Evolutionary conservation across 108 stramenopile genomes (phyloP).

Genomic region (Stephanodiscus minutulus): DNA sequence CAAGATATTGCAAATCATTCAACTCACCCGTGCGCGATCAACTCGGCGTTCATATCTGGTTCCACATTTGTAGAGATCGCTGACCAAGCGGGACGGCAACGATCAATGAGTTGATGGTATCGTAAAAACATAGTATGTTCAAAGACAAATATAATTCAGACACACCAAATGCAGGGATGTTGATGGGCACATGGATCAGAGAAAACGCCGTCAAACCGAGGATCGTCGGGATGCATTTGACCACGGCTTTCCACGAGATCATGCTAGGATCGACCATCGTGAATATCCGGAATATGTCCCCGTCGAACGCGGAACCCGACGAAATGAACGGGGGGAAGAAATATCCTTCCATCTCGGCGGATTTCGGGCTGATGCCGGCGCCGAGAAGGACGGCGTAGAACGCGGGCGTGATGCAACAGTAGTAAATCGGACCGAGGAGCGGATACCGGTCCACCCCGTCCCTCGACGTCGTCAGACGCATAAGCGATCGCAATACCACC

Average conservation of each 20-base stretch:
- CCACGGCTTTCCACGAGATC: constrained; percentile 59
- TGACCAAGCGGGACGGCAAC: not conserved
- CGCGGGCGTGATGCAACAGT: constrained; percentile 67
- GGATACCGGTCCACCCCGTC: constrained; percentile 56
- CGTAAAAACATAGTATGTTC: not conserved
- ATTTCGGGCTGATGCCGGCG: constrained; percentile 38
- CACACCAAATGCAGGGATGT: constrained; percentile 72
- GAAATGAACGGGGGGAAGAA: constrained; percentile 60
- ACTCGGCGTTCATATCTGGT: constrained; percentile 74
- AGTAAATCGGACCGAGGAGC: constrained; percentile 68
- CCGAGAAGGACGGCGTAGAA: constrained; percentile 57
- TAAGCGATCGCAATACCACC: constrained; percentile 54
- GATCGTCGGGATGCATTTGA: constrained; percentile 52
- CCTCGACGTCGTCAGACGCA: constrained; percentile 29
- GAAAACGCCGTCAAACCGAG: constrained; percentile 62
- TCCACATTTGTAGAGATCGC: constrained; percentile 64
- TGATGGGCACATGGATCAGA: constrained; percentile 84
- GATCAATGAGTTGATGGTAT: not conserved
- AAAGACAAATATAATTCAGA: not conserved
- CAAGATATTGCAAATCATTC: not conserved
- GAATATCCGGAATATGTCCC: constrained; percentile 55
- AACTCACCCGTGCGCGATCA: constrained; percentile 58
- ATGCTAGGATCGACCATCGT: constrained; percentile 15
- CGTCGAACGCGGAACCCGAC: constrained; percentile 27
- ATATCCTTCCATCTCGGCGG: constrained; percentile 52